Evolutionary conservation across 768 basidiomycete species (phyloP).

Genomic region (Pleurotus giganteus): DNA sequence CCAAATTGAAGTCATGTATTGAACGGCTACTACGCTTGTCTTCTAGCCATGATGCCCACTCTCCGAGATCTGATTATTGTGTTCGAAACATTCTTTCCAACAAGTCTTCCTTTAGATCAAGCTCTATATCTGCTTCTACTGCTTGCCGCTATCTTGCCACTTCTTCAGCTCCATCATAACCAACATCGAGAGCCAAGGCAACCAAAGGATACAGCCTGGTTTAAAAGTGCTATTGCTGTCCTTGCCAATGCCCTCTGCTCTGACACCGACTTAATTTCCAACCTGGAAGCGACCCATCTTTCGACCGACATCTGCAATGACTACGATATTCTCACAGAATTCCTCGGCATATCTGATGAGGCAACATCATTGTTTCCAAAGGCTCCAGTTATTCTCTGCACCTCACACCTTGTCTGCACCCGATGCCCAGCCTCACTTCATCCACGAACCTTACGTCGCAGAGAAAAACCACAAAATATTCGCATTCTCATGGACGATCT

Average conservation of each 20-base stretch:
- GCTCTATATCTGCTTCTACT: conserved; percentile 12
- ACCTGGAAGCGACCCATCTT: background rate
- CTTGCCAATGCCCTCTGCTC: background rate
- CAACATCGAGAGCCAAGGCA: conserved; percentile 10
- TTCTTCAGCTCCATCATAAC: conserved; percentile 11
- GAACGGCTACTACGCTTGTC: background rate
- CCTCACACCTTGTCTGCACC: background rate
- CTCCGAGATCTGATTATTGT: conserved; percentile 10
- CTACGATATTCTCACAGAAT: background rate
- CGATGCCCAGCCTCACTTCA: background rate
- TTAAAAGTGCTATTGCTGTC: conserved; percentile 3
- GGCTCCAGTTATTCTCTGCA: background rate
- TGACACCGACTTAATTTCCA: conserved; percentile 8
- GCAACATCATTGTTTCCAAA: background rate
- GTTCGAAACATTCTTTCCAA: conserved; percentile 9
- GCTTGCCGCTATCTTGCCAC: conserved; percentile 10
- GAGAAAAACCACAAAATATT: background rate
- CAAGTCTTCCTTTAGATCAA: conserved; percentile 8
- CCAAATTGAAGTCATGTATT: background rate
- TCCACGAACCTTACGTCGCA: background rate
- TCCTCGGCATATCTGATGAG: background rate
- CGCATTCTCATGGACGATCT: background rate
- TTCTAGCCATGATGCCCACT: conserved; percentile 1
- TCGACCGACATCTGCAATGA: background rate
- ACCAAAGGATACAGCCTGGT: conserved; percentile 14